Conservation (phyloP, 2,329 filamentous ascomycete genomes). For the Exserohilum rostratum region DNA sequence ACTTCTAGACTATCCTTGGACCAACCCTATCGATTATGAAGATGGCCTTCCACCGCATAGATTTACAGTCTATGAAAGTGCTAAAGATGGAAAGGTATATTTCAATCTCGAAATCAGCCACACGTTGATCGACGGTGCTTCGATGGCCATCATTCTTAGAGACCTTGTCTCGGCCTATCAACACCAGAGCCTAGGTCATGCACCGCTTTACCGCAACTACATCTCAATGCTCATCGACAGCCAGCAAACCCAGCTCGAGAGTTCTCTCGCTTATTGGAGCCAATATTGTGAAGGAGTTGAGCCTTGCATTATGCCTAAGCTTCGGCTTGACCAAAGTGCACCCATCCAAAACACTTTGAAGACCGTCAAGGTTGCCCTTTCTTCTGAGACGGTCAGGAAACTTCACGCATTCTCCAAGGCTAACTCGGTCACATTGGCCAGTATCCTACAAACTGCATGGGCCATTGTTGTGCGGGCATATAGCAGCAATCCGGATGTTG, state of each 20-base stretch:
- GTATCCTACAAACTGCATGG: conserved; percentile 32
- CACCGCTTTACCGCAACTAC: conserved; percentile 16
- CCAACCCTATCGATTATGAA: conserved; percentile 3
- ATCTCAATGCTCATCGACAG: conserved; percentile 39
- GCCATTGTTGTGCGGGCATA: conserved; percentile 23
- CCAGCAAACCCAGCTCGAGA: conserved; percentile 26
- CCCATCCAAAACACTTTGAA: neutral
- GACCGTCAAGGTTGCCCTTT: neutral
- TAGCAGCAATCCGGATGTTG: conserved; percentile 19
- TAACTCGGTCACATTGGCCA: conserved; percentile 10
- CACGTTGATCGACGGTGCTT: conserved; percentile 55
- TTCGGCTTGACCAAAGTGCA: neutral
- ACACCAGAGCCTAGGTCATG: conserved; percentile 23
- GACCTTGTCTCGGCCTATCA: conserved; percentile 52
- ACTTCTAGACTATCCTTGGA: neutral
- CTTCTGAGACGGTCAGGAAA: neutral
- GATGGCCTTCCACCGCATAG: conserved; percentile 48
- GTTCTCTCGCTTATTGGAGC: conserved; percentile 49
- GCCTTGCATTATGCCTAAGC: conserved; percentile 46
- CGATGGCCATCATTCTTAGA: conserved; percentile 52
- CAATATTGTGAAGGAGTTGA: conserved; percentile 46
- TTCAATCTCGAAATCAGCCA: conserved; percentile 56
- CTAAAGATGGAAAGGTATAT: conserved; percentile 37
- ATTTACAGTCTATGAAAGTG: conserved; percentile 50
- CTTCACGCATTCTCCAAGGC: neutral